Percentiles rank a stretch among this genome's conserved stretches.
Evolutionary conservation across 176 grass and related monocot species (phyloP).

Genomic region (Hordeum vulgare): MorexV3_pseudomolecules_assembly NC_058524.1:584356020-584356519

Average conservation of each 20-base stretch:
- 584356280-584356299: conserved; percentile 38
- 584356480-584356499: conserved; percentile 30
- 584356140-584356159: conserved; percentile 44
- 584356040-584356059: conserved; percentile 68
- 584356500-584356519: conserved; percentile 42
- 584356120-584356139: conserved; percentile 57
- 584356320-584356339: conserved; percentile 97
- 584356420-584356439: conserved; percentile 97
- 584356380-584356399: conserved; percentile 93
- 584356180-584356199: conserved; percentile 41
- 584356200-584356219: conserved; percentile 43
- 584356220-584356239: conserved; percentile 27
- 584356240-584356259: conserved; percentile 39
- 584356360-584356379: conserved; percentile 87
- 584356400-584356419: conserved; percentile 89
- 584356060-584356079: conserved; percentile 65
- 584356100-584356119: conserved; percentile 54
- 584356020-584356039: conserved; percentile 55
- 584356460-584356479: conserved; percentile 56
- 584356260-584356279: conserved; percentile 39
- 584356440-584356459: conserved; percentile 91
- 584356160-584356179: conserved; percentile 56
- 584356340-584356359: conserved; percentile 93
- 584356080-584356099: conserved; percentile 38
- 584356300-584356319: conserved; percentile 74